Percentiles rank a stretch among this genome's conserved stretches.
phyloP scores from a whole-genome alignment of 306 rosid species.

The Medicago truncatula region MtrunA17r5.0-ANR NC_053046.1:13053001-13053500 shows the following conservation, averaged over 20 bases:
- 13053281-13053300: slow-evolving; percentile 55
- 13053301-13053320: slow-evolving; percentile 54
- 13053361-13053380: slow-evolving; percentile 72
- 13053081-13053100: slow-evolving; percentile 85
- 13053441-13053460: slow-evolving; percentile 50
- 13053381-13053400: slow-evolving; percentile 46
- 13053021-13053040: slow-evolving; percentile 17
- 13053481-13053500: slow-evolving; percentile 63
- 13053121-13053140: slow-evolving; percentile 60
- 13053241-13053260: slow-evolving; percentile 46
- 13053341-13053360: slow-evolving; percentile 72
- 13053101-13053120: slow-evolving; percentile 92
- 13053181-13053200: slow-evolving; percentile 53
- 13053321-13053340: slow-evolving; percentile 50
- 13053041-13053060: background rate
- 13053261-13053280: slow-evolving; percentile 52
- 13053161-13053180: slow-evolving; percentile 67
- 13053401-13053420: slow-evolving; percentile 45
- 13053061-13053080: slow-evolving; percentile 36
- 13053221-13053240: slow-evolving; percentile 64
- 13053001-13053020: slow-evolving; percentile 18
- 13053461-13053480: slow-evolving; percentile 54
- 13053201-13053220: slow-evolving; percentile 62
- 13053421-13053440: slow-evolving; percentile 63
- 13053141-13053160: slow-evolving; percentile 72